A percentile compares a stretch with the other conserved stretches of the same genome.
phyloP scores from a whole-genome alignment of 2,329 filamentous ascomycete genomes.

The Fusarium palustre region DNA sequence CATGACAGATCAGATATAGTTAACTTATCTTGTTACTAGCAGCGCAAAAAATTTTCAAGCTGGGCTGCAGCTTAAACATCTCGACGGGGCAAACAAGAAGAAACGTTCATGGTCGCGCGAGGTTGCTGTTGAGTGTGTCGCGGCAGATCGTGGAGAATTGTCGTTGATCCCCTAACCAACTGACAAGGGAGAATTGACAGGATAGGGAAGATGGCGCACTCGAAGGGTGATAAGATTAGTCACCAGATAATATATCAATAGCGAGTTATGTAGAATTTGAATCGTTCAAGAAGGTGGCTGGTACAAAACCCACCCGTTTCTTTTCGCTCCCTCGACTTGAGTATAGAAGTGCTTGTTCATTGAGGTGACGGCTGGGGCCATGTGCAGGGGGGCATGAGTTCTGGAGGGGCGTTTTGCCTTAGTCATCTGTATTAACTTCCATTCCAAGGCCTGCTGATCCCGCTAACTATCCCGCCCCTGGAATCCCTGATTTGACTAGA shows the following conservation, averaged over 20 bases:
- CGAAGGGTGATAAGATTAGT: conserved; percentile 6
- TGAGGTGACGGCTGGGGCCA: conserved; percentile 7
- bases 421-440: conserved; percentile 37
- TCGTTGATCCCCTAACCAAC: conserved; percentile 28
- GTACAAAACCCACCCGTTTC: conserved; percentile 25
- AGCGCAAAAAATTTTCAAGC: conserved; percentile 27
- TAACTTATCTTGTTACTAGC: conserved; percentile 15
- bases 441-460: conserved; percentile 37
- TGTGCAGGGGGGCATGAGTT: conserved; percentile 15
- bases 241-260: background rate
- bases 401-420: conserved; percentile 17
- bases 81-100: conserved; percentile 31
- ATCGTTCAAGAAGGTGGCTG: conserved; percentile 37
- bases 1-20: conserved; percentile 31
- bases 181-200: conserved; percentile 27
- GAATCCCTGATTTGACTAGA: background rate
- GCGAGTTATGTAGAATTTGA: conserved; percentile 18
- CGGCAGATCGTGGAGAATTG: conserved; percentile 11
- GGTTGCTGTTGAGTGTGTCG: conserved; percentile 18
- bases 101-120: conserved; percentile 42
- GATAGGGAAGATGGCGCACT: background rate
- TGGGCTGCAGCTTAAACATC: conserved; percentile 41
- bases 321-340: conserved; percentile 22
- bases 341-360: conserved; percentile 14
- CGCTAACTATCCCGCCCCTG: conserved; percentile 9